Percentiles rank a stretch among this genome's conserved stretches.
phyloP scores from a whole-genome alignment of 169 alveolate genomes.

The Cryptosporidium canis region DNA sequence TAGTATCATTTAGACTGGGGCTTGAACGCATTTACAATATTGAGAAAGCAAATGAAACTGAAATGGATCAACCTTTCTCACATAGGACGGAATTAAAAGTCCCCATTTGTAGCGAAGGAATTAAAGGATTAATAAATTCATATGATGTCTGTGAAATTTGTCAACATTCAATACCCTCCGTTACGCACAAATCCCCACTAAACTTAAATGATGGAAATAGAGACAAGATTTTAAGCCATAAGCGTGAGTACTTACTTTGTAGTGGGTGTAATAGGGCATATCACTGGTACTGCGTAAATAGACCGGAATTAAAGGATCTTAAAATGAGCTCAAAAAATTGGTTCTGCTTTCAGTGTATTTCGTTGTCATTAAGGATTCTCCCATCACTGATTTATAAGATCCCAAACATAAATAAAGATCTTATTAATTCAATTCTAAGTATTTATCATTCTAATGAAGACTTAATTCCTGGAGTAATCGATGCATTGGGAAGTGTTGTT shows the following conservation, averaged over 20 bases:
- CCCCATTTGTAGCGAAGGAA: not conserved
- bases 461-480: slow-evolving; percentile 38
- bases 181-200: not conserved
- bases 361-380: slow-evolving; percentile 33
- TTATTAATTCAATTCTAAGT: not conserved
- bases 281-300: slow-evolving; percentile 74
- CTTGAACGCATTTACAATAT: not conserved
- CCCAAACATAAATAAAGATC: slow-evolving; percentile 1
- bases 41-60: not conserved
- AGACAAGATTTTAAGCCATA: not conserved
- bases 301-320: slow-evolving; percentile 62
- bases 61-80: not conserved
- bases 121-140: not conserved
- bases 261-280: slow-evolving; percentile 78
- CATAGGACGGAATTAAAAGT: not conserved
- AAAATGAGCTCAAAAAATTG: slow-evolving; percentile 6
- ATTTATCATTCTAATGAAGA: not conserved
- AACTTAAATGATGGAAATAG: not conserved
- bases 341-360: slow-evolving; percentile 61
- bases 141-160: slow-evolving; percentile 67
- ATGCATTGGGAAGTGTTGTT: slow-evolving; percentile 4
- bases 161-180: not conserved
- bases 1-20: slow-evolving; percentile 62
- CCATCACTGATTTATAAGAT: slow-evolving; percentile 8
- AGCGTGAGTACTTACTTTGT: slow-evolving; percentile 49